A percentile compares a stretch with the other conserved stretches of the same genome.
These are phyloP conservation scores for Patellaria atrata DNA, from an alignment of 495 filamentous ascomycete genomes.

Conservation along the genomic window DNA sequence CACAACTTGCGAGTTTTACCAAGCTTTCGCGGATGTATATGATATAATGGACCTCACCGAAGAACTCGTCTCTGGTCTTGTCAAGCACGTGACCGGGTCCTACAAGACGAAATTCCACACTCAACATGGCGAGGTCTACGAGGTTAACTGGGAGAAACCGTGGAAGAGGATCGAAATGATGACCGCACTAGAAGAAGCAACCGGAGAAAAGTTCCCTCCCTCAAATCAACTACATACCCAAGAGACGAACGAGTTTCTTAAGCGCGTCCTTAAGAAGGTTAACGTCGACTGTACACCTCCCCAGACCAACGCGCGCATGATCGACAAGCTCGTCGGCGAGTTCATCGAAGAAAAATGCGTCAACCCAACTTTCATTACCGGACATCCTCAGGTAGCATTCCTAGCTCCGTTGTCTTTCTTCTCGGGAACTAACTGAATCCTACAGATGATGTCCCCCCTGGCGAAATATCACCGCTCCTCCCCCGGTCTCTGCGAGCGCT, in stretches of 20 bases:
- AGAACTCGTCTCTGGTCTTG: constrained; percentile 82
- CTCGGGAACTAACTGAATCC: no score
- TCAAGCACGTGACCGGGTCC: constrained; percentile 74
- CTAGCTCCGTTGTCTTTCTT: no score
- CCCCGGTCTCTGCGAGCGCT: constrained; percentile 83
- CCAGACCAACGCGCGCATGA: constrained; percentile 88
- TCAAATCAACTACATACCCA: constrained; percentile 77
- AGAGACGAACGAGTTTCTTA: constrained; percentile 77
- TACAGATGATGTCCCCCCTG: constrained; percentile 96
- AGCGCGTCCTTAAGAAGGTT: constrained; percentile 70
- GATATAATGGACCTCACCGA: constrained; percentile 91
- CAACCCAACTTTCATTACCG: constrained; percentile 91
- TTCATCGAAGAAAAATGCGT: constrained; percentile 90
- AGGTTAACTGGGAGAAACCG: constrained; percentile 89
- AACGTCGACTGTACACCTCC: constrained; percentile 82
- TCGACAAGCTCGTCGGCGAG: constrained; percentile 86
- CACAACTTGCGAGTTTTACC: constrained; percentile 95
- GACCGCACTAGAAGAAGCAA: constrained; percentile 74
- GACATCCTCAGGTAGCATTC: constrained; percentile 60
- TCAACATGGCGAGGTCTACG: constrained; percentile 66
- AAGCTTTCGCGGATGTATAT: constrained; percentile 84
- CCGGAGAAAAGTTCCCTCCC: constrained; percentile 85
- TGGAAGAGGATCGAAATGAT: constrained; percentile 98
- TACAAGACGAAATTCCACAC: constrained; percentile 74
- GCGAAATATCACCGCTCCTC: constrained; percentile 83